Base-by-base conservation (phyloP, 2,329 filamentous ascomycete genomes). In the Neofusicoccum cordaticola region DNA sequence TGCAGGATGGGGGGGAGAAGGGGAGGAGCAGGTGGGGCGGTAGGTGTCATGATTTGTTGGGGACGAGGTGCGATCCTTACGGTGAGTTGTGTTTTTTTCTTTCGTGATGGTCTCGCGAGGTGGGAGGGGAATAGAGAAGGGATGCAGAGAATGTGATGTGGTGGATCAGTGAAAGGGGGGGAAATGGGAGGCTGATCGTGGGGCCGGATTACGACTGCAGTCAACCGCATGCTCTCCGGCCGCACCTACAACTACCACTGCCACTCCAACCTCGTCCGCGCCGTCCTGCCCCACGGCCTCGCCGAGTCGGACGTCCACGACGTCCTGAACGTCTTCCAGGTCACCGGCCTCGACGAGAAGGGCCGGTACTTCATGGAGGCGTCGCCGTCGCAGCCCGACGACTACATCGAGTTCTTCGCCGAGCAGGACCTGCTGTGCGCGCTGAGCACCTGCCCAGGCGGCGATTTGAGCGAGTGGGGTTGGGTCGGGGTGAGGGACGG, bases 241-340 rank as follows among this genome's bases (percentile, higher is more conserved):
- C 83, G 85, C 57, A 82, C 83, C 37, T 95, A 92, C 73, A 89
- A 95, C 74, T 94, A 86, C 75, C 91, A 95, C 74, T 96, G 92
- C 75, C 91, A 94, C 72, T 92, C 89, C 1, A 96, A 96, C 74
- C 83, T 96, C 11, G 87, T 86, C 1, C 85, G 92, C 3, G 90
- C 92, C 0, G 85, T 95, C 2, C 67, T 88, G 1, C 88, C 88
- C 0, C 88, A 82, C 66, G 90, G 90, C 0, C 75, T 95, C 47
- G 83, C 81, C 4, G 92, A 95, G 76, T 80, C 81, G 35, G 91
- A 95, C 72, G 86, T 95, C 1, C 92, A 96, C 71, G 91, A 96
- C 74, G 91, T 96, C 0, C 82, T 96, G 62, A 96, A 96, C 71
- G 82, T 96, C 2, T 95, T 96, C 73, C 92, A 96, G 75, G 90